Percentiles rank a stretch among this genome's conserved stretches.
Conservation (phyloP, 371 early-diverging fungal genomes). For the Apophysomyces sp. region DNA sequence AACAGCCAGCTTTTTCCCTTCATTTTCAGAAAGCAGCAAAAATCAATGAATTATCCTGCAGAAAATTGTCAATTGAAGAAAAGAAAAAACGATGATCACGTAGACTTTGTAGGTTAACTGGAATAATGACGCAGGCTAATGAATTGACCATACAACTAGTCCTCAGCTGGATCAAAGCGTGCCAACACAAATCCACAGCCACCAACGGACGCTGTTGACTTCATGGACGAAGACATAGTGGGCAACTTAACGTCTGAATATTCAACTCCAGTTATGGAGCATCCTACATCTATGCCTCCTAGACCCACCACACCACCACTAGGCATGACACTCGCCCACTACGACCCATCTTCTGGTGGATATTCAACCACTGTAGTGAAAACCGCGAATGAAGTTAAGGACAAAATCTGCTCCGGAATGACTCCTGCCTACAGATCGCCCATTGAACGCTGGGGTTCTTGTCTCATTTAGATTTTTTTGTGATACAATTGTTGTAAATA, state of each 20-base stretch:
- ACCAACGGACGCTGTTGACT: not conserved
- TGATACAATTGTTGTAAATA: not conserved
- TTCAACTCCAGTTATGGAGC: not conserved
- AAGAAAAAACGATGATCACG: not conserved
- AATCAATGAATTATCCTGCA: not conserved
- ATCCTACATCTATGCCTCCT: slow-evolving; percentile 2
- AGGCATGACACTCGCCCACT: slow-evolving; percentile 50
- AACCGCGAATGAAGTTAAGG: slow-evolving; percentile 24
- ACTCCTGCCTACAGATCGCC: slow-evolving; percentile 42
- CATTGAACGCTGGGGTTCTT: slow-evolving; percentile 51
- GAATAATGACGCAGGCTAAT: not conserved
- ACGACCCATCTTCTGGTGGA: slow-evolving; percentile 29
- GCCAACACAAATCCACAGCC: not conserved
- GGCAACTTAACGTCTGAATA: not conserved
- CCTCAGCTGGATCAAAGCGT: not conserved
- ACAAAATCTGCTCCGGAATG: slow-evolving; percentile 45
- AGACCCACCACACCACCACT: slow-evolving; percentile 45
- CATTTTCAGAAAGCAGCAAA: not conserved
- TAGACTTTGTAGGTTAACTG: not conserved
- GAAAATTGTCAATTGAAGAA: not conserved
- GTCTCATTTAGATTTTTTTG: slow-evolving; percentile 24
- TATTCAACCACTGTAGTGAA: slow-evolving; percentile 36
- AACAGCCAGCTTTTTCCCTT: no score
- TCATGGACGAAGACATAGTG: not conserved
- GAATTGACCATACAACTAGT: not conserved